Conservation (phyloP, 768 basidiomycete genomes). For the Sistotremastrum niveocremeum region DNA sequence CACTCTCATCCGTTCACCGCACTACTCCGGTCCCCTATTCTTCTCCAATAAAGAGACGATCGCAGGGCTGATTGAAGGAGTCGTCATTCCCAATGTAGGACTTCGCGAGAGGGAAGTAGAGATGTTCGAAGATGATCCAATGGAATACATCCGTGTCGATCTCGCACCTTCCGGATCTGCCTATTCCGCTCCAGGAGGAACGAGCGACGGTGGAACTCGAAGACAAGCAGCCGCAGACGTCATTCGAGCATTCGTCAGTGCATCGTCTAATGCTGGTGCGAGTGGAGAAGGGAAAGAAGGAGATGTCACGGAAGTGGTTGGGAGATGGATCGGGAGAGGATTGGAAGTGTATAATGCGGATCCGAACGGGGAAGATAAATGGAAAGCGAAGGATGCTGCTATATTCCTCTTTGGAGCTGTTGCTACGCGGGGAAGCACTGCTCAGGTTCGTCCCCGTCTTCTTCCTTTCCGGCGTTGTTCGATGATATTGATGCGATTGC, state of each 20-base stretch:
- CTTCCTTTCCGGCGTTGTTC: not conserved
- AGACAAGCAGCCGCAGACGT: conserved; percentile 92
- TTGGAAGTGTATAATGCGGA: conserved; percentile 48
- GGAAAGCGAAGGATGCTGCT: conserved; percentile 90
- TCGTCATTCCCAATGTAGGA: conserved; percentile 87
- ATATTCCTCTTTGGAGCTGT: conserved; percentile 90
- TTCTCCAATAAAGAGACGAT: conserved; percentile 68
- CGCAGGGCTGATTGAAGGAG: conserved; percentile 70
- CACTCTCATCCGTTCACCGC: conserved; percentile 79
- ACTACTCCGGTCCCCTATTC: conserved; percentile 61
- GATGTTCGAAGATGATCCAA: conserved; percentile 93
- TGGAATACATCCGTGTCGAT: conserved; percentile 87
- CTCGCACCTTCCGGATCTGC: conserved; percentile 40
- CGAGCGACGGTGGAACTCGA: conserved; percentile 68
- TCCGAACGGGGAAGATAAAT: conserved; percentile 15
- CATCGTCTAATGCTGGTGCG: conserved; percentile 7
- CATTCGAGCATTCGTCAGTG: conserved; percentile 76
- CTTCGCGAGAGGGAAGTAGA: conserved; percentile 74
- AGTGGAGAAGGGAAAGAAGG: conserved; percentile 45
- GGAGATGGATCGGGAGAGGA: conserved; percentile 69
- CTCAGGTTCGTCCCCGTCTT: conserved; percentile 39
- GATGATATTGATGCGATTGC: not conserved
- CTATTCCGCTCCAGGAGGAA: conserved; percentile 22
- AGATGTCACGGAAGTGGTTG: conserved; percentile 79
- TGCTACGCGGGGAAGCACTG: conserved; percentile 79